Conservation (phyloP, 2,329 filamentous ascomycete genomes). For the Colletotrichum simmondsii region DNA sequence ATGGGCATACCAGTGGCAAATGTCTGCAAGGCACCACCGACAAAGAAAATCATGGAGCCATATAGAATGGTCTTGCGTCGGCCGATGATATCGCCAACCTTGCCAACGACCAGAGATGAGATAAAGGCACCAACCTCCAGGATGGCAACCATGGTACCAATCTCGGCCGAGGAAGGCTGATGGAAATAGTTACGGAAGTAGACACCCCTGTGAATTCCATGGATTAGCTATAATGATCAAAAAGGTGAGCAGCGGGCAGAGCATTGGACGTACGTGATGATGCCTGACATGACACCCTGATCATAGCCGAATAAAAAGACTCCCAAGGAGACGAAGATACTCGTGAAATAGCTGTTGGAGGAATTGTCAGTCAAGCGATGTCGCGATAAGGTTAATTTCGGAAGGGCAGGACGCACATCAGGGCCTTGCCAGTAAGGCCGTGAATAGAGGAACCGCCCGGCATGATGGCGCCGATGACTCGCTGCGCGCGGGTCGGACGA, state of each 20-base stretch:
- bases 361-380: conserved; percentile 36
- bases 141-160: conserved; percentile 98
- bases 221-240: conserved; percentile 6
- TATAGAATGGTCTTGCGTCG: conserved; percentile 91
- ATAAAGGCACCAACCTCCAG: conserved; percentile 94
- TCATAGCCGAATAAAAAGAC: conserved; percentile 93
- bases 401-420: conserved; percentile 72
- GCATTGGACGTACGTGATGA: conserved; percentile 66
- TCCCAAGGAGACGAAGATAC: conserved; percentile 86
- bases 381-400: conserved; percentile 4
- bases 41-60: conserved; percentile 87
- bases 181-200: conserved; percentile 94
- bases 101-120: conserved; percentile 86
- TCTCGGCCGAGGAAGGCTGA: conserved; percentile 85
- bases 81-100: conserved; percentile 91
- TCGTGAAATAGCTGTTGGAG: conserved; percentile 84
- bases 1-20: conserved; percentile 85
- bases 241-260: not conserved
- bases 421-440: conserved; percentile 93
- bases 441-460: conserved; percentile 82
- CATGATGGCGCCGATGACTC: conserved; percentile 86
- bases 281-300: conserved; percentile 87
- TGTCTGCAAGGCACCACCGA: conserved; percentile 87
- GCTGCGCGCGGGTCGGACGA: conserved; percentile 73
- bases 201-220: conserved; percentile 69